Percentiles rank a stretch among this genome's conserved stretches.
These are phyloP conservation scores for Geotrichum phurueaensis DNA, from an alignment of 1,139 yeast species.

Conservation along the genomic window DNA sequence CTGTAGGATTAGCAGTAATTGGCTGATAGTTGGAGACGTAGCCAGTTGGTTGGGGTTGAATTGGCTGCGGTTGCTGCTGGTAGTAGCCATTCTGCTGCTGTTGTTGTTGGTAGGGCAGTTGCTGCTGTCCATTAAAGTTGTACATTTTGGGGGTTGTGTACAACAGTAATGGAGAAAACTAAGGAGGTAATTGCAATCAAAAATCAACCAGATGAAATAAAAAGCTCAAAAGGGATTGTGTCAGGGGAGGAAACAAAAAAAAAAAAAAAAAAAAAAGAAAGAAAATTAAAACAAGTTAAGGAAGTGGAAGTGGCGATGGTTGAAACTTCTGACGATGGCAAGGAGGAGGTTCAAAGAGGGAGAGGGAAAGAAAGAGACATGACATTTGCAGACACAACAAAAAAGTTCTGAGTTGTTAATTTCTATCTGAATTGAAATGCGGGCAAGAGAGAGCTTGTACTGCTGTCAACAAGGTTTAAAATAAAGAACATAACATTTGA, in stretches of 20 bases:
- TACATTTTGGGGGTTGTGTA: neutral
- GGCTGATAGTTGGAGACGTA: neutral
- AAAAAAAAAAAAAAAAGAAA: neutral
- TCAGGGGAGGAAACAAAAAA: neutral
- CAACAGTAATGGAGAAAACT: neutral
- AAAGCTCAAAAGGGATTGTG: neutral
- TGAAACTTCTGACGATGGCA: neutral
- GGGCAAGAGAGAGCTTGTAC: neutral
- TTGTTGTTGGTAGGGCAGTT: slow-evolving; percentile 22
- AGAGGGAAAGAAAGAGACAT: neutral
- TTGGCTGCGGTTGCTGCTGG: slow-evolving; percentile 22
- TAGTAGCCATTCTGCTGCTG: slow-evolving; percentile 19
- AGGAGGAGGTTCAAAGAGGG: neutral
- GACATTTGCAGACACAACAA: neutral
- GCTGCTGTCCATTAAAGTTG: slow-evolving; percentile 16
- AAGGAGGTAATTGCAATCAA: neutral
- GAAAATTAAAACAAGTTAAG: neutral
- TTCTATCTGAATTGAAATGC: neutral
- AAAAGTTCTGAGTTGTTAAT: neutral
- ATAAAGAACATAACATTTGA: neutral
- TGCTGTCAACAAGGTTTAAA: neutral
- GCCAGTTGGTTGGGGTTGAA: slow-evolving; percentile 14
- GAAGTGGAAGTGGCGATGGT: neutral
- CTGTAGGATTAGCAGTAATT: slow-evolving; percentile 18
- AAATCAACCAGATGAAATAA: neutral